Conservation (phyloP, 805 yeast species). For the Grigorovia jiainica region DNA sequence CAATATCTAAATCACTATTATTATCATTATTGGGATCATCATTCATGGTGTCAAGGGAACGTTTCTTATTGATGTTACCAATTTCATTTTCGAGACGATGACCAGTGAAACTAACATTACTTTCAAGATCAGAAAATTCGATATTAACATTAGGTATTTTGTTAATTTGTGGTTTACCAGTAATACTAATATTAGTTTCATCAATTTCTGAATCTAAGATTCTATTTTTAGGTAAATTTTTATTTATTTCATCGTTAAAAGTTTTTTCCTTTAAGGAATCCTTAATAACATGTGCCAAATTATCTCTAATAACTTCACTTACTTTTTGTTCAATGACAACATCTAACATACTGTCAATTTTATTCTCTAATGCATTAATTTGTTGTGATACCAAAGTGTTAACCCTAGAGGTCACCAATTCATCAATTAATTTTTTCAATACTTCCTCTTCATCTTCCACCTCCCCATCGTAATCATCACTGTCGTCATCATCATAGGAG, state of each 20-base stretch:
- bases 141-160: too few relatives aligned
- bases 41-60: background rate
- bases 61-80: background rate
- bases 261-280: background rate
- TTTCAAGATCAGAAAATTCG: too few relatives aligned
- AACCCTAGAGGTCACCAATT: slow-evolving; percentile 18
- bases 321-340: background rate
- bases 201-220: too few relatives aligned
- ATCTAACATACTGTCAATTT: slow-evolving; percentile 11
- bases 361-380: slow-evolving; percentile 11
- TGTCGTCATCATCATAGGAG: slow-evolving; percentile 8
- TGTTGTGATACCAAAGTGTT: slow-evolving; percentile 13
- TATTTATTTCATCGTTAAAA: background rate
- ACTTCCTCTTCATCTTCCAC: slow-evolving; percentile 15
- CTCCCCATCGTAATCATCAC: slow-evolving; percentile 6
- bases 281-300: slow-evolving; percentile 2
- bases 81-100: too few relatives aligned
- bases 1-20: background rate
- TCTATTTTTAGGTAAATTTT: too few relatives aligned
- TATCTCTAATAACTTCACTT: background rate
- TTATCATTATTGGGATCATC: too few relatives aligned
- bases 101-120: background rate
- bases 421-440: slow-evolving; percentile 20
- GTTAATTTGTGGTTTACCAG: too few relatives aligned
- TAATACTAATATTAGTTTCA: too few relatives aligned